Evolutionary conservation across 768 basidiomycete genomes (phyloP), one percentile per base, ranked within the genome.

Genomic region (Lentinus tigrinus): DNA sequence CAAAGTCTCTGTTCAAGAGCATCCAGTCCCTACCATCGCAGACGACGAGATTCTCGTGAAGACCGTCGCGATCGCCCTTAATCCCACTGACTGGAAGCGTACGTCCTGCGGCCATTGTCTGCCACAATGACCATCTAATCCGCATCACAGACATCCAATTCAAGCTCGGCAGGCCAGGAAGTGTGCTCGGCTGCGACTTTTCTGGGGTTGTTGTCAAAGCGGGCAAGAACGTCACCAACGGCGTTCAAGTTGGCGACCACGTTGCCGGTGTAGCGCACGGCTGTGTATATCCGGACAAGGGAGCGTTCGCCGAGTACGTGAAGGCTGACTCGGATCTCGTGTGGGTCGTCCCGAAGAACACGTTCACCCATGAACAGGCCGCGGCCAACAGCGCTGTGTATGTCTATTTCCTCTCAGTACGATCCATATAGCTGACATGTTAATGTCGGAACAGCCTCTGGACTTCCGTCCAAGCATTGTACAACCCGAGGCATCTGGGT

Each of bases 291-390:
- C 21, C 42, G 14, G 54, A 64, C 46, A 39, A 63, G 28, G 71
- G 71, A 23, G 65, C 71, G 24, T 72, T 63, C 40, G 63, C 70
- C 5, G 69, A 73, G 49, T 73, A 71, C 56, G 57, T 68, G 13
- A 50, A 62, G 48, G 58, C 63, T 0, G 43, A 52, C 27, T 65
- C 67, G 1, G 60, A 70, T 21, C 65, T 70, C 17, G 55, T 51
- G 4, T 69, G 66, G 68, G 53, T 59, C 42, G 61, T 69, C 2
- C 67, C 67, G 6, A 36, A 24, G 17, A 57, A 56, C 4, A 62
- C 65, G 28, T 42, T 69, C 21, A 47, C 52, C 4, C 54, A 65
- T 36, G 67, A 66, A 49, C 50, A 66, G 43, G 65, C 65, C 3
- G 65, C 62, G 5, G 60, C 61, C 9, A 47, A 62, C 40, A 52